Evolutionary conservation across 108 stramenopile genomes (phyloP).

Genomic region (Skeletonema menzelii): DNA sequence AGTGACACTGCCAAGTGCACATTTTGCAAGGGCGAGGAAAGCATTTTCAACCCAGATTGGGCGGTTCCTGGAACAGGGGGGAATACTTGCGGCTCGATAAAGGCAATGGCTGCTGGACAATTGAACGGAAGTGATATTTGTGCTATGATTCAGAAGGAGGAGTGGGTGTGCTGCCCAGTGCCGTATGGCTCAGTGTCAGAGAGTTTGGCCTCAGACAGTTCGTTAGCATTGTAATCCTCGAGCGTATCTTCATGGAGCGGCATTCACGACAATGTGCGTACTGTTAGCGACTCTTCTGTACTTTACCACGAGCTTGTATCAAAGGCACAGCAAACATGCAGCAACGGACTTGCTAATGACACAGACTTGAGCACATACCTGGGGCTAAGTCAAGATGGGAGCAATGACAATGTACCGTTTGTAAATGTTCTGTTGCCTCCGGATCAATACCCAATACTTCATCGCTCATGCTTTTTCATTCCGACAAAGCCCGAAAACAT

Average conservation of each 20-base stretch:
- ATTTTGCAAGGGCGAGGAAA: not conserved
- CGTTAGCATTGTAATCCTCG: too few species aligned
- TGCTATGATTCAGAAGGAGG: not conserved
- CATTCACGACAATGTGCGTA: too few species aligned
- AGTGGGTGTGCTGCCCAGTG: not conserved
- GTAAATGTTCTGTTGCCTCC: not conserved
- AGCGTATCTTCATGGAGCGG: too few species aligned
- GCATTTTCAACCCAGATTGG: not conserved
- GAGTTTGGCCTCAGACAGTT: too few species aligned
- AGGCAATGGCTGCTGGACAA: not conserved
- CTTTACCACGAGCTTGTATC: too few species aligned
- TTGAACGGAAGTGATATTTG: not conserved
- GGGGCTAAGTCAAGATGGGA: too few species aligned
- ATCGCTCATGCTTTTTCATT: conserved; percentile 19
- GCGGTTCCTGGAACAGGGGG: not conserved
- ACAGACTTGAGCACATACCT: too few species aligned
- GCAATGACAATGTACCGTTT: too few species aligned
- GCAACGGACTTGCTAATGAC: too few species aligned
- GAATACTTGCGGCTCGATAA: not conserved
- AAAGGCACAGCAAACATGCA: too few species aligned
- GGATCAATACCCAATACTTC: conserved; percentile 1
- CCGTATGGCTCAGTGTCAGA: too few species aligned
- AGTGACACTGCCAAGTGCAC: not conserved
- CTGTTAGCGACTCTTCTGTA: too few species aligned
- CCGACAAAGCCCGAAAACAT: conserved; percentile 1